These are phyloP conservation scores for Syzygium aqueum DNA, from an alignment of 345 rosid species.

Conservation along the genomic window DNA sequence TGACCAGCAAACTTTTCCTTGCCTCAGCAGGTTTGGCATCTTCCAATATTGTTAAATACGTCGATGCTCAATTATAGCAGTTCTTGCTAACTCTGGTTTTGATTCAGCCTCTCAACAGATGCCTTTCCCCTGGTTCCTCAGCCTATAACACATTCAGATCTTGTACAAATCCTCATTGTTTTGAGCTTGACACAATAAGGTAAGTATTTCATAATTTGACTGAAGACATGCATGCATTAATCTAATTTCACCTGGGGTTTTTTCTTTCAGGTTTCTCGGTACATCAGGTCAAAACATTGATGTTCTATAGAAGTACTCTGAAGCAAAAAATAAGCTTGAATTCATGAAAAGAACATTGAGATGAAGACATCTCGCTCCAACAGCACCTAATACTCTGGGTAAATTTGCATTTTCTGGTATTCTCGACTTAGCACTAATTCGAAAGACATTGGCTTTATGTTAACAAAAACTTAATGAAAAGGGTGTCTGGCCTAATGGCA, in stretches of 20 bases:
- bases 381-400: slow-evolving; percentile 96
- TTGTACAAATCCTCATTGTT: slow-evolving; percentile 91
- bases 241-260: not conserved
- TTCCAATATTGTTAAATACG: not conserved
- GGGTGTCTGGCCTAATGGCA: not conserved
- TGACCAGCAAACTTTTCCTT: slow-evolving; percentile 89
- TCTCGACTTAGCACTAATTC: not conserved
- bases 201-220: slow-evolving; percentile 1
- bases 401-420: not conserved
- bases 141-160: slow-evolving; percentile 80
- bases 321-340: slow-evolving; percentile 70
- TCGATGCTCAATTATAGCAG: not conserved
- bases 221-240: not conserved
- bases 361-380: slow-evolving; percentile 98
- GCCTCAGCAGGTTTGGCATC: slow-evolving; percentile 78
- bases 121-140: slow-evolving; percentile 89
- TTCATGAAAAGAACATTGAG: slow-evolving; percentile 83
- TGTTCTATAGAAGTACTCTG: slow-evolving; percentile 85
- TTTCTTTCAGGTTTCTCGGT: slow-evolving; percentile 72
- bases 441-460: not conserved
- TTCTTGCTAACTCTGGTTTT: slow-evolving; percentile 6
- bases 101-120: slow-evolving; percentile 74
- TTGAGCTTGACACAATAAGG: slow-evolving; percentile 84
- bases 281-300: slow-evolving; percentile 98
- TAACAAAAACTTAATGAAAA: not conserved